Base-by-base conservation (phyloP, 768 basidiomycete species). In the Phylloporus arenicola region DNA sequence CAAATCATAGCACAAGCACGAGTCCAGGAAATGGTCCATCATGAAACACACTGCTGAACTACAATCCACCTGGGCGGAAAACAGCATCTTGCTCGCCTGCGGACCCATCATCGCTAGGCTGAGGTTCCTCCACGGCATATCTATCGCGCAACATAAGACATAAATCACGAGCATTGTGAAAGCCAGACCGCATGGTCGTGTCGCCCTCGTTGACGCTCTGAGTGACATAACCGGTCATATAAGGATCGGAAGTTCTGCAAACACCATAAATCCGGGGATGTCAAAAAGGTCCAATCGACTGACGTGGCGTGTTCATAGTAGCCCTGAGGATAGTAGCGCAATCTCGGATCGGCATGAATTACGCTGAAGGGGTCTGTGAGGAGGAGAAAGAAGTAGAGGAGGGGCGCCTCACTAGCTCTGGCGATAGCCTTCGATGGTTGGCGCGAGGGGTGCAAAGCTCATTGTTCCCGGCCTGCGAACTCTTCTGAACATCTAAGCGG, bases 111-210 rank as follows among this genome's bases (percentile, higher is more conserved):
- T 43, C 11, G 29, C 54, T 31, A 3, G 37, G 43, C 3, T 46
- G 52, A 6, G 46, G 13, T 20, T 42, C 43, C 16, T 46, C 51
- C 40, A 47, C 27, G 27, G 24, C 11, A 34, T 54, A 60, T 34
- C 63, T 65, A 45, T 44, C 13, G 17, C 17, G 37, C 52, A 41
- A 31, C 46, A 20, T 63, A 45, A 61, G 57, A 46, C 39, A 27
- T 24, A 25, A 30, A 31, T 41, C 16, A 50, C 43, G 47, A 39
- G 45, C 35, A 41, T 8, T 4, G 46, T 53, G 40, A 57, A 56
- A 51, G 53, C 50, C 16, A 24, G 38, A 62, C 62, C 55, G 43
- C 24, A 51, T 38, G 55, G 47, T 45, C 30, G 52, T 20, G 38
- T 13, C 29, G 14, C 39, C 44, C 2, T 51, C 42, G 13, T 25